Base-by-base conservation (phyloP, 306 rosid genomes). In the Cucumis cinereus region DNA sequence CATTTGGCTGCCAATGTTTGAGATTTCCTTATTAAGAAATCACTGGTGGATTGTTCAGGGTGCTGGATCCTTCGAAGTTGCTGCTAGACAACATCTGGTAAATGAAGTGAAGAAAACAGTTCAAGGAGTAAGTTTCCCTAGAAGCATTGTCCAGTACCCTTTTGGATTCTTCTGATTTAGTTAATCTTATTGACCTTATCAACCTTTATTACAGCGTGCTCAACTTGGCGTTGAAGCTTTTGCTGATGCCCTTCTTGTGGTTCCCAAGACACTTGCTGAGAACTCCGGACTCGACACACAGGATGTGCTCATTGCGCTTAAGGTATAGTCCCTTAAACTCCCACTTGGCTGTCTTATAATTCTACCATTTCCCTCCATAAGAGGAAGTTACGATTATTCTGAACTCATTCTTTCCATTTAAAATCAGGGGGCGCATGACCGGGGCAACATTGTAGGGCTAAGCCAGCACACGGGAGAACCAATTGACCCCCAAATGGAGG, bases 61-160 rank as follows among this genome's bases (percentile, higher is more conserved):
- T 63, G 98, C 98, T 55, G 98, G 97, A 64, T 93, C 95, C 59
- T 94, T 94, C 85, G 98, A 94, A 92, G 94, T 94, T 78, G 98
- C 98, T 62, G 96, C 98, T 53, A 87, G 96, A 77, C 97, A 94
- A 68, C 56, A 94, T 84, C 80, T 94, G 79, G 22, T 91, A 8
- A 89, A 91, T 22, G 95, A 94, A 85, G 95, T 91, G 59, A 94
- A 91, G 88, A 94, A 91, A 82, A 91, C 96, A 79, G 95, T 94
- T 79, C 64, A 94, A 86, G 98, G 98, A 96, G 98, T 94, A 94
- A 81, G 63, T n/a, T 28, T 28, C 59, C 60, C 16, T 50, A 9
- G 7, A 23, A 26, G 43, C 10, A 28, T 47, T 23, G 19, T 72
- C 59, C 59, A 4, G 45, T 33, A 17, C 10, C 45, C 70, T 63